A percentile compares a stretch with the other conserved stretches of the same genome.
phyloP scores from a whole-genome alignment of 164 flowering plant genomes.

The Nymphaea colorata region DNA sequence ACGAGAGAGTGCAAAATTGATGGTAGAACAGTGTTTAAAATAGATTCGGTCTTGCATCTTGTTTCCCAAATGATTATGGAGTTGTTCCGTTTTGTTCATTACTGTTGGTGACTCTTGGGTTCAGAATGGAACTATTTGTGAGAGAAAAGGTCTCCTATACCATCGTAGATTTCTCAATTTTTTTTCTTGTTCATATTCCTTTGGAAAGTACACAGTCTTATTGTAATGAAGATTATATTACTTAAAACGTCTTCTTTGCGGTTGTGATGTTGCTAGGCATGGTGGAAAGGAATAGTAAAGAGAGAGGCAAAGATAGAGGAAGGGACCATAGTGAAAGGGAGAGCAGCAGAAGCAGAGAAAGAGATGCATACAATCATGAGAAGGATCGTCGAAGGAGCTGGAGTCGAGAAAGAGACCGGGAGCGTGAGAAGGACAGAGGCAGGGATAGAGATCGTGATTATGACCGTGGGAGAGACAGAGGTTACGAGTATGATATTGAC shows the following conservation, averaged over 20 bases:
- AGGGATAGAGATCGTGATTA: constrained; percentile 25
- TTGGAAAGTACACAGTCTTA: not conserved
- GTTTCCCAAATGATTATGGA: no score
- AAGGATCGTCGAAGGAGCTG: not conserved
- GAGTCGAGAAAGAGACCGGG: not conserved
- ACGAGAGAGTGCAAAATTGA: not conserved
- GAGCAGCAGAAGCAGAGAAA: constrained; percentile 21
- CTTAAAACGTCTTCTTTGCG: not conserved
- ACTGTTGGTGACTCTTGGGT: no score
- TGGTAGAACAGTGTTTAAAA: not conserved
- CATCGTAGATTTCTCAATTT: not conserved
- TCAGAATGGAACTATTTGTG: not conserved
- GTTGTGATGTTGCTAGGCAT: constrained; percentile 1
- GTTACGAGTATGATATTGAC: constrained; percentile 1
- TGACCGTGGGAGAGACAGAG: constrained; percentile 27
- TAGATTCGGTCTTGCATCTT: not conserved
- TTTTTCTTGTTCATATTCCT: not conserved
- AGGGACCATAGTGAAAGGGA: constrained; percentile 42
- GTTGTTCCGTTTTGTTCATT: no score
- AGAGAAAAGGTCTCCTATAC: not conserved
- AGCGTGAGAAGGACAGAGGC: constrained; percentile 39
- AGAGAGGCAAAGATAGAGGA: constrained; percentile 61
- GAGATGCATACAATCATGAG: constrained; percentile 21
- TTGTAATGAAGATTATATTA: not conserved
- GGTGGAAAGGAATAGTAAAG: constrained; percentile 51